Evolutionary conservation across 257 asterid genomes (phyloP).

Genomic region (Knoxia roxburghii): DNA sequence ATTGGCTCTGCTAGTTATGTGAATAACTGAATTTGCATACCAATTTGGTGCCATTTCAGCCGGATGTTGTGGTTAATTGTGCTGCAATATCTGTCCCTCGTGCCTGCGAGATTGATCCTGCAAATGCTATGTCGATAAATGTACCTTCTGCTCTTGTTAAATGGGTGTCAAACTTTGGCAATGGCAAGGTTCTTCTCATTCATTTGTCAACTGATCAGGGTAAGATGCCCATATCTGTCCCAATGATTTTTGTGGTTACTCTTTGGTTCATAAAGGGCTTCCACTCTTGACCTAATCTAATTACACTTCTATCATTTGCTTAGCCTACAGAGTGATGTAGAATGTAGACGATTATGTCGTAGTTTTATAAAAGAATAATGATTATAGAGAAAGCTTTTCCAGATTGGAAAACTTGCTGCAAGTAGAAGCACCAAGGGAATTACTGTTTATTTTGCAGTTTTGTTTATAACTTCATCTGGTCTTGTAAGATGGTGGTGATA

Average conservation of each 20-base stretch:
- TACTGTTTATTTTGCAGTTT: background rate
- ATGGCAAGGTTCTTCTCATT: constrained; percentile 45
- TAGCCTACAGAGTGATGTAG: background rate
- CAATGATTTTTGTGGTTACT: background rate
- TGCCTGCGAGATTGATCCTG: constrained; percentile 77
- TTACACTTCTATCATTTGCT: background rate
- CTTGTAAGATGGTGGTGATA: background rate
- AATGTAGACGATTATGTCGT: background rate
- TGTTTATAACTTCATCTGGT: background rate
- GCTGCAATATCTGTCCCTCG: constrained; percentile 94
- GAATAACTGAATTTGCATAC: constrained; percentile 13
- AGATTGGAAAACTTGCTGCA: background rate
- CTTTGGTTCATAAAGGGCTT: background rate
- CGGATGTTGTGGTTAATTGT: constrained; percentile 88
- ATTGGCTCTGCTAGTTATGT: background rate
- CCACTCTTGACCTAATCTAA: background rate
- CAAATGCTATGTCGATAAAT: constrained; percentile 76
- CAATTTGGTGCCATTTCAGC: constrained; percentile 43
- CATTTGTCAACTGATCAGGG: constrained; percentile 99
- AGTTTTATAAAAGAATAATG: background rate
- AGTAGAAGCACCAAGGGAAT: background rate
- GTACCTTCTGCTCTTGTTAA: constrained; percentile 72
- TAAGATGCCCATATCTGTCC: constrained; percentile 12
- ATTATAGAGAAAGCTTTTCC: background rate
- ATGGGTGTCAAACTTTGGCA: constrained; percentile 67